A percentile compares a stretch with the other conserved stretches of the same genome.
Conservation (phyloP, 2,329 filamentous ascomycete genomes). For the Fusarium mexicanum region DNA sequence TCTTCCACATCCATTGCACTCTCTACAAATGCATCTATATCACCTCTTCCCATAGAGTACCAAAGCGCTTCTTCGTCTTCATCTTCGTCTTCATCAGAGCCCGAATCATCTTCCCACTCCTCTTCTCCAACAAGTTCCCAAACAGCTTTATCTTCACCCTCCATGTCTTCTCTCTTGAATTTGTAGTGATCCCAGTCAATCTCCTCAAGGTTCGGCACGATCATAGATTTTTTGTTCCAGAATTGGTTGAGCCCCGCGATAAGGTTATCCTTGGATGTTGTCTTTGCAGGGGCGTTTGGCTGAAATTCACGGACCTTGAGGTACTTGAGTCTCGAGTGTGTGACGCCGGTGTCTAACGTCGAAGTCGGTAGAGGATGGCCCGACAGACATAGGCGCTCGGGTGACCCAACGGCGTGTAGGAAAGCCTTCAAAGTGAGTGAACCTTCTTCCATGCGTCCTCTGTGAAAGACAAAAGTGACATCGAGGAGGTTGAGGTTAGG, state of each 20-base stretch:
- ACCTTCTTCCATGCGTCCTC: neutral
- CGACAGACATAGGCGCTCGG: slow-evolving; percentile 2
- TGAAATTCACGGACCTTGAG: slow-evolving; percentile 5
- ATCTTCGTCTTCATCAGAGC: neutral
- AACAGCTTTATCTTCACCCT: slow-evolving; percentile 13
- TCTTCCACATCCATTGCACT: neutral
- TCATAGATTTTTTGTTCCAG: neutral
- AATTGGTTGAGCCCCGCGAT: slow-evolving; percentile 6
- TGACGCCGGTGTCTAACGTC: neutral
- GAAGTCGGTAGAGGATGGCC: slow-evolving; percentile 5
- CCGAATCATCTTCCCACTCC: slow-evolving; percentile 28
- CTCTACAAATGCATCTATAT: neutral
- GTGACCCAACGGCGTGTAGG: slow-evolving; percentile 19
- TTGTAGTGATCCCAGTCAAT: slow-evolving; percentile 30
- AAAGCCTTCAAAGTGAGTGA: slow-evolving; percentile 16
- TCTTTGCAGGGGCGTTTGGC: neutral
- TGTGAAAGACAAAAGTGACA: neutral
- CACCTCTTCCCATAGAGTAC: neutral
- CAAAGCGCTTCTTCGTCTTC: neutral
- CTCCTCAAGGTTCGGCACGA: slow-evolving; percentile 17
- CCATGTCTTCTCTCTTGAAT: slow-evolving; percentile 20
- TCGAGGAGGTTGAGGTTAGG: slow-evolving; percentile 9
- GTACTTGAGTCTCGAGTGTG: slow-evolving; percentile 13
- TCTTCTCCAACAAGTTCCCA: slow-evolving; percentile 23
- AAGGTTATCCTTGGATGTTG: neutral